These are phyloP conservation scores for Salix purpurea DNA, from an alignment of 345 rosid species.

Conservation along the genomic window DNA sequence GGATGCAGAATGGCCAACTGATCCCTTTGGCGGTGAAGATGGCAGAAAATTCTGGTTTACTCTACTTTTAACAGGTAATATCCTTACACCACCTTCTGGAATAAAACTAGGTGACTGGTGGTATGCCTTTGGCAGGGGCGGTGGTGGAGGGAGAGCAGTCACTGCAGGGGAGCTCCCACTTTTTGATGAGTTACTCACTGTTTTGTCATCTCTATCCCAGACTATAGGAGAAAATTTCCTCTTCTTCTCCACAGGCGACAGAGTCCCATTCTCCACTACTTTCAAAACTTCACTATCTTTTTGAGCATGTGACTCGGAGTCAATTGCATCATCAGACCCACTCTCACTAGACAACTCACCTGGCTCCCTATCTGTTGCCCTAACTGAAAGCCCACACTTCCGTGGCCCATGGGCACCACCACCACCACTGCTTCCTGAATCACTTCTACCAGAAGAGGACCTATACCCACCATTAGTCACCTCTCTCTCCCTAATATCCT, in stretches of 20 bases:
- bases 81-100: conserved; percentile 34
- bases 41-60: conserved; percentile 21
- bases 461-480: conserved; percentile 46
- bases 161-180: conserved; percentile 35
- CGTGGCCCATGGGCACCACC: conserved; percentile 34
- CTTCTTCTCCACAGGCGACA: conserved; percentile 55
- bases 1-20: conserved; percentile 14
- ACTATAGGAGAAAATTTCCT: conserved; percentile 96
- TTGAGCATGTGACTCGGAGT: conserved; percentile 38
- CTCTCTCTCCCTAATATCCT: conserved; percentile 67
- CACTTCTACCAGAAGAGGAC: conserved; percentile 56
- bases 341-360: conserved; percentile 99
- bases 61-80: conserved; percentile 37
- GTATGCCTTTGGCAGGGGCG: conserved; percentile 44
- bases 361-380: conserved; percentile 76
- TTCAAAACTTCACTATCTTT: conserved; percentile 39
- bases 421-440: conserved; percentile 50
- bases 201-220: conserved; percentile 87
- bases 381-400: conserved; percentile 34
- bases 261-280: conserved; percentile 45
- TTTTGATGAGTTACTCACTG: conserved; percentile 33
- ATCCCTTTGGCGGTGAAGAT: conserved; percentile 28
- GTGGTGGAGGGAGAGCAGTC: conserved; percentile 52
- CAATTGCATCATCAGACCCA: conserved; percentile 75
- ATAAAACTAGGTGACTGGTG: conserved; percentile 38